Base-by-base conservation (phyloP, 192 early-diverging fungal genomes). In the Podochytrium sp. region DNA sequence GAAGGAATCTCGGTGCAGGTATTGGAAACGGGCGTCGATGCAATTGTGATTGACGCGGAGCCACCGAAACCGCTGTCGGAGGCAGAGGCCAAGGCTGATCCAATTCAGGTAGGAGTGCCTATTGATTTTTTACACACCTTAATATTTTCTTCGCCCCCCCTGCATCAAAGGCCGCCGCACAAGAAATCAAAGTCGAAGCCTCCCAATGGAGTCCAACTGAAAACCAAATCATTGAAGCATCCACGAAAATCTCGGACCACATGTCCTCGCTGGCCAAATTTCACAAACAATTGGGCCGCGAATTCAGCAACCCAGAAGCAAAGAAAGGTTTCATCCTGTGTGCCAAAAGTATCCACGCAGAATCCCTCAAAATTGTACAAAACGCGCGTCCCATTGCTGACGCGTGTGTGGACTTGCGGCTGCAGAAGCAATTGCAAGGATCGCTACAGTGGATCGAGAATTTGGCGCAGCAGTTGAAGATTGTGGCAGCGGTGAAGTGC, bases 401-500 rank as follows among this genome's bases (percentile, higher is more conserved):
- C 23, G 55, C 29, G 2, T 87, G 82, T 67, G 72, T 79, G 5
- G 86, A 87, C 52, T 57, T 64, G 32, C 47, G 80, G 23, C 71
- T 85, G 37, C 58, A 51, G 35, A 25, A 38, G 12, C 56, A 70
- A 42, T 72, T 87, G 35, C 27, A 68, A 12, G 34, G 52, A 3
- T 62, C 60, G 0, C 2, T 77, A 23, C 67, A 80, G 23, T 61
- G 74, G 33, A 76, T 87, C 63, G 59, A 81, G 33, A 87, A 80
- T 14, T 61, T 87, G n/a, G 75, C 79, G 0, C 80, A 82, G 61
- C 81, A 83, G 67, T 73, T 87, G 32, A 87, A 85, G 71, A 83
- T 87, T 51, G 78, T 87, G 20, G 80, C 82, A 23, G 83, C 86
- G 2, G 85, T 87, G 7, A 85, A 85, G 70, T 80, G 83, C 7